Percentiles rank a stretch among this genome's conserved stretches.
Conservation (phyloP, 108 stramenopile genomes). For the Thalassiosira profunda region DNA sequence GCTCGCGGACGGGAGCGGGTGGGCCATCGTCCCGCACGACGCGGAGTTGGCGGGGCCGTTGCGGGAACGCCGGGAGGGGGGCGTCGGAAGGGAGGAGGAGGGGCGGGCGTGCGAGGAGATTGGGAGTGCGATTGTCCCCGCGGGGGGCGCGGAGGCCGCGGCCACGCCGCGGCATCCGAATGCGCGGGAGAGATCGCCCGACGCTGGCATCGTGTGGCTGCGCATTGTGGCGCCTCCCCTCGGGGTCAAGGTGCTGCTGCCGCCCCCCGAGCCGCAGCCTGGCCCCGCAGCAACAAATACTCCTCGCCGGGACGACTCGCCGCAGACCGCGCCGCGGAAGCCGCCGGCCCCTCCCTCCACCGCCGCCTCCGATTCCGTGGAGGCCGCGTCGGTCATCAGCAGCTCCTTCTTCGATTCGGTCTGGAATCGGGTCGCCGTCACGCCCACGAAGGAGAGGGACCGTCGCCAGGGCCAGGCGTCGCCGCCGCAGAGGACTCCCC, state of each 20-base stretch:
- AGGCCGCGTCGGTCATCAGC: conserved; percentile 23
- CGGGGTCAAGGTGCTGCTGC: conserved; percentile 69
- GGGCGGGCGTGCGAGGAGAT: conserved; percentile 64
- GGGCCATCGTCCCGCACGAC: conserved; percentile 82
- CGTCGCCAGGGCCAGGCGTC: neutral
- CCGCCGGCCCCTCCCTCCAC: conserved; percentile 13
- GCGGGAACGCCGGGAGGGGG: conserved; percentile 38
- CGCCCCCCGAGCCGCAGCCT: too few species aligned
- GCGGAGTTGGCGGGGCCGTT: conserved; percentile 73
- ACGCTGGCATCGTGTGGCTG: conserved; percentile 55
- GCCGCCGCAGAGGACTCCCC: neutral
- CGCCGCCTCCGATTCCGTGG: conserved; percentile 30
- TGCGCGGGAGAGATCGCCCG: conserved; percentile 19
- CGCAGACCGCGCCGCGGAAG: too few species aligned
- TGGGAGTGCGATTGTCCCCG: conserved; percentile 67
- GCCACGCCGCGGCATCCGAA: neutral
- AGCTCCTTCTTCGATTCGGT: conserved; percentile 47
- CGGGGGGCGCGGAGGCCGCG: neutral
- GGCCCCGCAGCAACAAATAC: conserved; percentile 11
- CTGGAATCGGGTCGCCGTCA: conserved; percentile 46
- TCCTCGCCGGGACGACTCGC: neutral
- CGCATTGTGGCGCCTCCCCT: conserved; percentile 54
- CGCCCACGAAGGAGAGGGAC: conserved; percentile 44
- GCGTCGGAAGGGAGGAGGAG: conserved; percentile 47
- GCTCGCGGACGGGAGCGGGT: conserved; percentile 84